phyloP scores from a whole-genome alignment of 1,284 basidiomycete species.

The Polyporus tsugae region DNA sequence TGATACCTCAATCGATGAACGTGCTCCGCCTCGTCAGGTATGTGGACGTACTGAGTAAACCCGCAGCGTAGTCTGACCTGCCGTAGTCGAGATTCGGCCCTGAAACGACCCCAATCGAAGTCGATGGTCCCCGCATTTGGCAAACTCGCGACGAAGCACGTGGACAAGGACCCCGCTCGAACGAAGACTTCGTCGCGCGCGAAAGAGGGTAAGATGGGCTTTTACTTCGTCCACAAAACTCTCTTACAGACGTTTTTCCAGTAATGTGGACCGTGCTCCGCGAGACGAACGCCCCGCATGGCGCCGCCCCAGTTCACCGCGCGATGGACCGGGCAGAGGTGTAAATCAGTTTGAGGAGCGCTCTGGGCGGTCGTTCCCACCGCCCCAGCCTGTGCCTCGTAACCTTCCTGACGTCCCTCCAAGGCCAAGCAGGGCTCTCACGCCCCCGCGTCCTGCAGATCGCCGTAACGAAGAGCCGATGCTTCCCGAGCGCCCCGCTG shows the following conservation, averaged over 20 bases:
- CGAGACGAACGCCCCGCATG: slow-evolving; percentile 6
- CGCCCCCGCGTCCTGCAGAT: slow-evolving; percentile 20
- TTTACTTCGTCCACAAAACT: not conserved
- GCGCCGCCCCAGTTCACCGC: slow-evolving; percentile 6
- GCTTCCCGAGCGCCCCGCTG: slow-evolving; percentile 13
- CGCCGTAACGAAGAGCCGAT: slow-evolving; percentile 18
- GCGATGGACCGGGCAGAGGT: not conserved
- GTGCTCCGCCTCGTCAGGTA: slow-evolving; percentile 8
- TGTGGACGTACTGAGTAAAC: not conserved
- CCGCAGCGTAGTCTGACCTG: not conserved
- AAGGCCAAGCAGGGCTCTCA: slow-evolving; percentile 13
- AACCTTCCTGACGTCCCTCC: slow-evolving; percentile 10
- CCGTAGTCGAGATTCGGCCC: slow-evolving; percentile 11
- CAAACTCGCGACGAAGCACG: slow-evolving; percentile 8
- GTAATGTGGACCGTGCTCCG: not conserved
- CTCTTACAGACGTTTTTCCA: not conserved
- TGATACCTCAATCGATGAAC: slow-evolving; percentile 13
- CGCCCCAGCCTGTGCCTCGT: slow-evolving; percentile 9
- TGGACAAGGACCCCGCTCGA: slow-evolving; percentile 4
- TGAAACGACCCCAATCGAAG: slow-evolving; percentile 6
- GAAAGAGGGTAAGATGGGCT: slow-evolving; percentile 18
- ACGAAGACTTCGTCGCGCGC: not conserved
- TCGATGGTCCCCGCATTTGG: slow-evolving; percentile 4
- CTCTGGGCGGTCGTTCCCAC: slow-evolving; percentile 1
- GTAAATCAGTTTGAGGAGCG: slow-evolving; percentile 2